A percentile compares a stretch with the other conserved stretches of the same genome.
Evolutionary conservation across 2,329 filamentous ascomycete species (phyloP).

Genomic region (Arachnomyces sp.): DNA sequence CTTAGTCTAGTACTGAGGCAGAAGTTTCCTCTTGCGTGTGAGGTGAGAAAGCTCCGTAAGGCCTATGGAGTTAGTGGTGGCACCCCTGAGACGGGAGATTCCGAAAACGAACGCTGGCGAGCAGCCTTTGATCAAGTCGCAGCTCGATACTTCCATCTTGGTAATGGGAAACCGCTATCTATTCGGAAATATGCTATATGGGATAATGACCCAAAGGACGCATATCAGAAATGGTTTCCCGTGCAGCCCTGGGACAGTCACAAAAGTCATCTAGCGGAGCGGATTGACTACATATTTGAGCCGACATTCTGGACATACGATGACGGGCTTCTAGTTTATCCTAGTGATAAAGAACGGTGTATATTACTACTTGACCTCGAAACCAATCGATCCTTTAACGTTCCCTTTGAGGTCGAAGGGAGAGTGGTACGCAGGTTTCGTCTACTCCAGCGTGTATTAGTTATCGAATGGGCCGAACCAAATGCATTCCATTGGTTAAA

Average conservation of each 20-base stretch:
- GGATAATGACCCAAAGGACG: conserved; percentile 18
- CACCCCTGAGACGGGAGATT: neutral
- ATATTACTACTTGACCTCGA: conserved; percentile 46
- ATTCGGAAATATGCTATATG: conserved; percentile 41
- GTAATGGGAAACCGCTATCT: conserved; percentile 40
- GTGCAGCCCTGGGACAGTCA: conserved; percentile 37
- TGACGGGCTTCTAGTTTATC: conserved; percentile 52
- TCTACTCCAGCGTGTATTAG: conserved; percentile 47
- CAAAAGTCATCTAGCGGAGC: conserved; percentile 25
- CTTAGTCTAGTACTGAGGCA: conserved; percentile 42
- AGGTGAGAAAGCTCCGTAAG: conserved; percentile 38
- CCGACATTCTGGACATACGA: conserved; percentile 48
- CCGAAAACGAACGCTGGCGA: conserved; percentile 11
- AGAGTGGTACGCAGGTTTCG: conserved; percentile 51
- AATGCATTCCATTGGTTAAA: conserved; percentile 47
- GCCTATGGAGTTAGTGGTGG: conserved; percentile 1
- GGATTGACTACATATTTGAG: conserved; percentile 28
- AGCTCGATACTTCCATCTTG: conserved; percentile 49
- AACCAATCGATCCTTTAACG: conserved; percentile 32
- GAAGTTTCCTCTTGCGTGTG: conserved; percentile 48
- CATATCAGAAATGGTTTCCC: conserved; percentile 34
- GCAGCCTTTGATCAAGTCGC: conserved; percentile 44
- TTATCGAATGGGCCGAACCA: conserved; percentile 57
- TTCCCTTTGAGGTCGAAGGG: conserved; percentile 46
- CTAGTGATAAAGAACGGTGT: conserved; percentile 26